Evolutionary conservation across 2,329 filamentous ascomycete species (phyloP), one percentile per base, ranked within the genome.

Genomic region (Myriosclerotinia scirpicola): DNA sequence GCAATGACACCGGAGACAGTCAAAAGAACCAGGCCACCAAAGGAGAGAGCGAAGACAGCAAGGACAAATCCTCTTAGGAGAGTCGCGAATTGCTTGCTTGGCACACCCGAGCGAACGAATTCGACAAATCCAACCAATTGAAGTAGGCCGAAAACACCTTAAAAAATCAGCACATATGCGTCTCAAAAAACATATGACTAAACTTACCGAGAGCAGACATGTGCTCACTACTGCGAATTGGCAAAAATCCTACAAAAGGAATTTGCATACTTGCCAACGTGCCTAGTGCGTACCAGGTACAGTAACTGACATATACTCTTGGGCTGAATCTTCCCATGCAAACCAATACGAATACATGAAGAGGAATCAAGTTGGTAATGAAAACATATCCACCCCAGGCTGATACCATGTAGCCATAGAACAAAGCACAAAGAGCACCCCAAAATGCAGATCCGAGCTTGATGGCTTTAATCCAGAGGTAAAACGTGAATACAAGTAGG

Each of bases 371-470:
- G 78, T 96, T 97, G 69, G 96, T 99, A 77, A 99, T 99, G 86
- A 99, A 99, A 75, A 97, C 95, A 79, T 99, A 99, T 77, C 95
- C 95, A 84, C 95, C 95, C 95, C 95, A 99, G 22, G 96, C 96
- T 59, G 94, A 95, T 71, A 99, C 95, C 95, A 99, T 99, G 87
- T 99, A 99, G 76, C 95, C 95, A 80, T 99, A 99, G 81, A 96
- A 98, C 65, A 99, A 84, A 54, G 95, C 95, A 74, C 93, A 95
- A 70, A 97, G 83, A 48, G 92, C 93, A 73, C 93, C 94, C 94
- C 94, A 99, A 80, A 97, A 91, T 78, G 96, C 93, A 61, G 95
- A 98, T 36, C 95, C 95, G 67, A 93, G 86, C 84, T 99, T 99
- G 73, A 99, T 85, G 26, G 95, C 92, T 85, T 98, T 98, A 81